Conservation (phyloP, 768 basidiomycete species). For the Hypsizygus marmoreus region DNA sequence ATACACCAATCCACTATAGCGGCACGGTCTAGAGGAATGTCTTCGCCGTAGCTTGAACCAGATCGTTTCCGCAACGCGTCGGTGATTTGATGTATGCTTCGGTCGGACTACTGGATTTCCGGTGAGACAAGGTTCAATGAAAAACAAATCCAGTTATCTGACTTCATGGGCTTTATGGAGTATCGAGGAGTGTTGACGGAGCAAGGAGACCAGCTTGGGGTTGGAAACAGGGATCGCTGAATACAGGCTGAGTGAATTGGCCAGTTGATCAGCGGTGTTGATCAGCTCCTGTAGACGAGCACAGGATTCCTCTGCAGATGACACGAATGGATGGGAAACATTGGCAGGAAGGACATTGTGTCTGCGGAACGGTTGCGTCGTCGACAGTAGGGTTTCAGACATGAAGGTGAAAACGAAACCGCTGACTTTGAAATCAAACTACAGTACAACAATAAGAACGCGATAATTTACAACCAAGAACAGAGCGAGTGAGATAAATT, state of each 20-base stretch:
- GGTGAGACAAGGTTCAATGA: conserved; percentile 16
- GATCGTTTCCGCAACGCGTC: conserved; percentile 47
- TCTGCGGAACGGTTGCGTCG: conserved; percentile 41
- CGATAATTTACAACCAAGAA: conserved; percentile 12
- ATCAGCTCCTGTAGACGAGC: conserved; percentile 52
- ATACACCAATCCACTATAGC: conserved; percentile 59
- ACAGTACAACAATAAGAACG: conserved; percentile 9
- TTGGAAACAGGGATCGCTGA: conserved; percentile 54
- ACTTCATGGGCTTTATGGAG: conserved; percentile 56
- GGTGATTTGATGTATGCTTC: conserved; percentile 51
- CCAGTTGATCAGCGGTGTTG: conserved; percentile 52
- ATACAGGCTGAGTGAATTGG: conserved; percentile 54
- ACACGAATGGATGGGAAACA: conserved; percentile 47
- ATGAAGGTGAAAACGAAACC: no score
- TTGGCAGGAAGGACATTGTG: conserved; percentile 36
- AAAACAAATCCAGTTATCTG: conserved; percentile 25
- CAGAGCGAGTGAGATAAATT: not conserved
- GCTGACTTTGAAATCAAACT: no score
- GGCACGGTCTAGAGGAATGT: conserved; percentile 53
- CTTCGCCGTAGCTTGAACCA: conserved; percentile 60
- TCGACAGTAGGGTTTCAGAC: conserved; percentile 46
- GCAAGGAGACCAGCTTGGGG: conserved; percentile 66
- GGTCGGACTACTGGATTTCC: conserved; percentile 47
- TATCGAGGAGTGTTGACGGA: conserved; percentile 63
- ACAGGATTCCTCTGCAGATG: conserved; percentile 41